phyloP scores from a whole-genome alignment of 441 rosid genomes.

The Lepidium campestre region DNA sequence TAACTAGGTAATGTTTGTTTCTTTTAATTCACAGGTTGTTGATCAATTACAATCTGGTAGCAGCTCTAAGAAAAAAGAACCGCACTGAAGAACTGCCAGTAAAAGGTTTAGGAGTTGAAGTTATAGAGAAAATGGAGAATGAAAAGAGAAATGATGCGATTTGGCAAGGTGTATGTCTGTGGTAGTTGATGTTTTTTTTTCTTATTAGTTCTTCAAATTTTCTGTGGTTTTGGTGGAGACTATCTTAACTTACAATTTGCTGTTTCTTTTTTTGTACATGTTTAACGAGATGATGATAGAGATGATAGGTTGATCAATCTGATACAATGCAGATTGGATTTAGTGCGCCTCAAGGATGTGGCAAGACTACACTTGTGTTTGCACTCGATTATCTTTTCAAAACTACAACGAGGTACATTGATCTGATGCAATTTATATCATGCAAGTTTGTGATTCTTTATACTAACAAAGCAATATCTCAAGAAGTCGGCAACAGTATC shows the following conservation, averaged over 20 bases:
- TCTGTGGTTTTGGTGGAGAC: not conserved
- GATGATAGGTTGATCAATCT: not conserved
- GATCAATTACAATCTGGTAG: conserved; percentile 83
- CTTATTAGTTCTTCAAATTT: not conserved
- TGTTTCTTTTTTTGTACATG: too few relatives aligned
- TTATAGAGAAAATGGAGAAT: conserved; percentile 63
- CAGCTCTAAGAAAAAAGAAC: conserved; percentile 62
- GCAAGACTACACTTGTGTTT: conserved; percentile 94
- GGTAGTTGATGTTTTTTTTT: conserved; percentile 14
- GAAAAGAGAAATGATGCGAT: conserved; percentile 63
- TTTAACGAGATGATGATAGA: too few relatives aligned
- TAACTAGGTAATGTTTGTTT: not conserved
- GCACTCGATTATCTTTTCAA: conserved; percentile 86
- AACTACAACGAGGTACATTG: conserved; percentile 61
- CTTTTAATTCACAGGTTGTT: conserved; percentile 56
- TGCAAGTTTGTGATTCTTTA: not conserved
- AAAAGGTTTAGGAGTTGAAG: conserved; percentile 59
- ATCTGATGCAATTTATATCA: not conserved
- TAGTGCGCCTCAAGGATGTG: conserved; percentile 98
- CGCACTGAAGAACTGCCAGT: conserved; percentile 63
- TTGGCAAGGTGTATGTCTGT: conserved; percentile 97
- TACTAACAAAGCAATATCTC: conserved; percentile 17
- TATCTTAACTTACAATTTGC: not conserved
- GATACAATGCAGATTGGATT: conserved; percentile 70
- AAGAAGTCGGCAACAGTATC: conserved; percentile 87